These are phyloP conservation scores for Polychaeton citri DNA, from an alignment of 2,329 filamentous ascomycete species.

Conservation along the genomic window DNA sequence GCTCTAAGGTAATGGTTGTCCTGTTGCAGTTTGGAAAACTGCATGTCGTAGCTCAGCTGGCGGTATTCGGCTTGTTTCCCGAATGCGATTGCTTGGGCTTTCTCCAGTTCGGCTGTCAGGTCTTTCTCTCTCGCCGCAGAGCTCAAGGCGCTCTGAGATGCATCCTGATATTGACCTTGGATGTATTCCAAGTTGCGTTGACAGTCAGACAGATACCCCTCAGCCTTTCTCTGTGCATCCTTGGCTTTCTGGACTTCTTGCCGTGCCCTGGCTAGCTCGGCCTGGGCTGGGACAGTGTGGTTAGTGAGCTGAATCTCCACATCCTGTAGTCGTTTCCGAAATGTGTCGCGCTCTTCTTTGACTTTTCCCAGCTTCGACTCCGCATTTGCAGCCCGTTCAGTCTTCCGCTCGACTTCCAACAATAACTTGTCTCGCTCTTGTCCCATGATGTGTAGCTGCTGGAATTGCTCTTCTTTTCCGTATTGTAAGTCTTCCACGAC, in stretches of 20 bases:
- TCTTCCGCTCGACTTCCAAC: background rate
- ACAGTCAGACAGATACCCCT: conserved; percentile 18
- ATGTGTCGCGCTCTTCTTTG: conserved; percentile 11
- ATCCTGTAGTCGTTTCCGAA: conserved; percentile 17
- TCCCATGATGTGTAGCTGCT: background rate
- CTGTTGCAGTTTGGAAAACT: conserved; percentile 9
- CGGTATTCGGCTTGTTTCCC: conserved; percentile 15
- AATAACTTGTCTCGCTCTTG: background rate
- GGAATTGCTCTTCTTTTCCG: conserved; percentile 19
- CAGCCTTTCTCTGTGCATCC: conserved; percentile 14
- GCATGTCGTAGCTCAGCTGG: conserved; percentile 12
- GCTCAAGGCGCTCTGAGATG: conserved; percentile 35
- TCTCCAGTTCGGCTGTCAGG: conserved; percentile 26
- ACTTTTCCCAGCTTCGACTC: background rate
- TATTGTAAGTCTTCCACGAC: conserved; percentile 20
- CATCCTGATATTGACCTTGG: conserved; percentile 46
- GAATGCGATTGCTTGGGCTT: conserved; percentile 12
- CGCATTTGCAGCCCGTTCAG: conserved; percentile 1
- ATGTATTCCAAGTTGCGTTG: conserved; percentile 44
- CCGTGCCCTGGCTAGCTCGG: conserved; percentile 17
- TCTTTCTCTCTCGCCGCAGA: conserved; percentile 35
- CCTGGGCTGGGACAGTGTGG: conserved; percentile 19
- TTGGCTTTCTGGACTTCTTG: conserved; percentile 9
- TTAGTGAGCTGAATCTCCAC: conserved; percentile 14
- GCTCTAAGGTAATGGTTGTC: conserved; percentile 16